Conservation (phyloP, 2,329 filamentous ascomycete species). For the Alternaria alternata region DNA sequence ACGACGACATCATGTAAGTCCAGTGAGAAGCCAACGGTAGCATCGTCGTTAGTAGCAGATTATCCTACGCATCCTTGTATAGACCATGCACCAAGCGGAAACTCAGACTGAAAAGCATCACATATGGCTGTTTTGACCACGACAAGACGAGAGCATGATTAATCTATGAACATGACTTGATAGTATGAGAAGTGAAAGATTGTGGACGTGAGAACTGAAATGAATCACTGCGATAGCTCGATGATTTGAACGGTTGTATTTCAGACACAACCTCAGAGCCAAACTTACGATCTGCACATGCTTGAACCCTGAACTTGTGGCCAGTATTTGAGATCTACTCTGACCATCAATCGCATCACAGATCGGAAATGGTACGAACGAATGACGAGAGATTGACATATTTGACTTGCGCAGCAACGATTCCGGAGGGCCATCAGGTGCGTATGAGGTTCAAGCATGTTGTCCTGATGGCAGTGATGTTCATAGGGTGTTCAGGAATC, state of each 20-base stretch:
- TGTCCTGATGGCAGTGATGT: not conserved
- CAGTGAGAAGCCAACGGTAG: not conserved
- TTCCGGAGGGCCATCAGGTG: not conserved
- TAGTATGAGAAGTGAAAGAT: not conserved
- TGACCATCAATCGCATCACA: not conserved
- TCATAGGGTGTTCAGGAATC: not conserved
- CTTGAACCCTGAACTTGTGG: not conserved
- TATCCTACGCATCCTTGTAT: not conserved
- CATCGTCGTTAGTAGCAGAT: not conserved
- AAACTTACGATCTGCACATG: not conserved
- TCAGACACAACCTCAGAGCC: not conserved
- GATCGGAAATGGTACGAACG: not conserved
- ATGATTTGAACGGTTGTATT: not conserved
- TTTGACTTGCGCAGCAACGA: not conserved
- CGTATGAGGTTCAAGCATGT: not conserved
- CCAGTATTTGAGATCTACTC: not conserved
- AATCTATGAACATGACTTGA: not conserved
- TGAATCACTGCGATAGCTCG: not conserved
- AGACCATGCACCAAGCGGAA: not conserved
- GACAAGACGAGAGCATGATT: not conserved
- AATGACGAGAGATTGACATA: not conserved
- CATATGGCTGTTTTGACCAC: not conserved
- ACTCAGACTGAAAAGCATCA: not conserved
- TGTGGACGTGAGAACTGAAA: not conserved
- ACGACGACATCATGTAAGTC: not conserved